phyloP scores from a whole-genome alignment of 495 filamentous ascomycete genomes.

The Terfezia claveryi region DNA sequence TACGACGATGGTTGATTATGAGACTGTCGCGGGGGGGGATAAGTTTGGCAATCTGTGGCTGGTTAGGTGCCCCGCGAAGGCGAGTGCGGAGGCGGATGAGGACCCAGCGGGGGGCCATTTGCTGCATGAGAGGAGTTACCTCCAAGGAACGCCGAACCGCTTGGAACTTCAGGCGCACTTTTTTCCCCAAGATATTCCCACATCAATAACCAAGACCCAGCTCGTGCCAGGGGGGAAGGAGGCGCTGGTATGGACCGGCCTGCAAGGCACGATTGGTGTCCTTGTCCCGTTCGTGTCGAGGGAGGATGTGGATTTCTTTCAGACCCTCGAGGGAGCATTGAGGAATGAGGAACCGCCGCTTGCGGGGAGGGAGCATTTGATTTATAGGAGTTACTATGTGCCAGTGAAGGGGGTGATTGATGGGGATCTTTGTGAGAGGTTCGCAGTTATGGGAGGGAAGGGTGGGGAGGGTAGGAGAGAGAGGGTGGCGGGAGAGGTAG shows the following conservation, averaged over 20 bases:
- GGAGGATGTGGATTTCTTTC: slow-evolving; percentile 94
- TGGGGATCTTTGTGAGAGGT: slow-evolving; percentile 93
- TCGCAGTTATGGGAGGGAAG: slow-evolving; percentile 54
- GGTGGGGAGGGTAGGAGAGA: slow-evolving; percentile 37
- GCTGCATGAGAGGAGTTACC: slow-evolving; percentile 64
- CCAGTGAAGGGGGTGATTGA: slow-evolving; percentile 94
- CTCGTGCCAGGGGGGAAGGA: slow-evolving; percentile 82
- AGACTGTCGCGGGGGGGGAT: slow-evolving; percentile 84
- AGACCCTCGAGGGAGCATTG: slow-evolving; percentile 71
- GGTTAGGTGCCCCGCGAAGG: slow-evolving; percentile 64
- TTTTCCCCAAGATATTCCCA: slow-evolving; percentile 80
- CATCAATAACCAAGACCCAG: slow-evolving; percentile 67
- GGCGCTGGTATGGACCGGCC: slow-evolving; percentile 75
- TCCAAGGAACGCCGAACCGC: slow-evolving; percentile 71
- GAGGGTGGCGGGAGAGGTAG: slow-evolving; percentile 82
- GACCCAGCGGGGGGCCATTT: slow-evolving; percentile 77
- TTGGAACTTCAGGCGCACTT: slow-evolving; percentile 68
- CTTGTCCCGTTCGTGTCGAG: slow-evolving; percentile 73
- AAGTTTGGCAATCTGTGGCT: slow-evolving; percentile 96
- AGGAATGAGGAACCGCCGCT: slow-evolving; percentile 64
- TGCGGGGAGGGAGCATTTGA: slow-evolving; percentile 79
- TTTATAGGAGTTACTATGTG: slow-evolving; percentile 89
- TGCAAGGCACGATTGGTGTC: slow-evolving; percentile 84
- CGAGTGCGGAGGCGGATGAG: slow-evolving; percentile 75
- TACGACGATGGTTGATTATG: slow-evolving; percentile 89